phyloP scores from a whole-genome alignment of 768 basidiomycete genomes.

The Cyclocybe cylindracea region DNA sequence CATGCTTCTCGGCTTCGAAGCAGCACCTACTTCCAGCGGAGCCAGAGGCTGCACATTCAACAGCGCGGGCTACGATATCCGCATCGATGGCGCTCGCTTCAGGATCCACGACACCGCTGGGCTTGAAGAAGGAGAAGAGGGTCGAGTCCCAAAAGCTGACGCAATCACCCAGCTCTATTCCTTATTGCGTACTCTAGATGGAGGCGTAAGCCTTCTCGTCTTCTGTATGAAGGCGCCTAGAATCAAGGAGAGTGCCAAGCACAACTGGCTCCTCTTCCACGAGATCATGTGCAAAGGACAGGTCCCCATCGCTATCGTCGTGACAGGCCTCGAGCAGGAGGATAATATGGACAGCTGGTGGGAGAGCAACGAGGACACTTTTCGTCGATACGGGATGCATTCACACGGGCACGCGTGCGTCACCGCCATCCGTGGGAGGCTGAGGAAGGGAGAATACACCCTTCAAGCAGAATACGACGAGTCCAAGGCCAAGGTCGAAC shows the following conservation, averaged over 20 bases:
- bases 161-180: conserved; percentile 24
- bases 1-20: conserved; percentile 29
- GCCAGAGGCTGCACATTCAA: conserved; percentile 37
- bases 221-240: conserved; percentile 42
- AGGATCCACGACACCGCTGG: conserved; percentile 41
- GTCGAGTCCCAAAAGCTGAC: conserved; percentile 16
- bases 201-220: conserved; percentile 40
- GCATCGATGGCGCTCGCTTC: conserved; percentile 22
- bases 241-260: conserved; percentile 29
- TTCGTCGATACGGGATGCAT: conserved; percentile 28
- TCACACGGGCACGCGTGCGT: conserved; percentile 37
- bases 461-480: conserved; percentile 29
- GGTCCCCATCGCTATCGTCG: conserved; percentile 38
- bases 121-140: conserved; percentile 33
- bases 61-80: conserved; percentile 21
- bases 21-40: conserved; percentile 31
- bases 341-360: conserved; percentile 29
- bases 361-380: conserved; percentile 26
- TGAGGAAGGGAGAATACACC: conserved; percentile 10
- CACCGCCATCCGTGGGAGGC: conserved; percentile 34
- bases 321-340: conserved; percentile 40
- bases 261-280: conserved; percentile 39
- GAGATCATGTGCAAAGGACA: conserved; percentile 36
- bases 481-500: conserved; percentile 25
- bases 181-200: conserved; percentile 33